A percentile compares a stretch with the other conserved stretches of the same genome.
These are phyloP conservation scores for Tricholoma sp. DNA, from an alignment of 768 basidiomycete genomes.

Conservation along the genomic window DNA sequence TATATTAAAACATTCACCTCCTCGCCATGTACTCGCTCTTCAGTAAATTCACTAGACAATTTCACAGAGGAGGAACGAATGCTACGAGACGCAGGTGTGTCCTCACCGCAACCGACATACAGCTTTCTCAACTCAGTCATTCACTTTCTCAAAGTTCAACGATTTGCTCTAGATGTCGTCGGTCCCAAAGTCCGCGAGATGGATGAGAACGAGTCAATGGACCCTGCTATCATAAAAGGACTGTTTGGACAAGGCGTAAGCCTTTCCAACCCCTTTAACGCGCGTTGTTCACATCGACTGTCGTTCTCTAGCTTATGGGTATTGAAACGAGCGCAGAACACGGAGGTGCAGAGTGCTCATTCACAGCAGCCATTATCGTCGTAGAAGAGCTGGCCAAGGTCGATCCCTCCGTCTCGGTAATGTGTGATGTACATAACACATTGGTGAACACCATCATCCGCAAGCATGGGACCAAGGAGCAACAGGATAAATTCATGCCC, in stretches of 20 bases:
- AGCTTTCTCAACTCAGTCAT: not conserved
- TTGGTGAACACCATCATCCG: constrained; percentile 94
- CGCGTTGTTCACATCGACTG: constrained; percentile 2
- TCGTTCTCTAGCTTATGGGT: constrained; percentile 76
- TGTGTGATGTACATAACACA: constrained; percentile 98
- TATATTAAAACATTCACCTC: constrained; percentile 32
- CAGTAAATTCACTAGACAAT: constrained; percentile 60
- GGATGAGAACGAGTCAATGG: constrained; percentile 98
- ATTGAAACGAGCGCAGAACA: constrained; percentile 86
- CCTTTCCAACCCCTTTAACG: constrained; percentile 5
- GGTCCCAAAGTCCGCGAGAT: constrained; percentile 91
- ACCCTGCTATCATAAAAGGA: constrained; percentile 76
- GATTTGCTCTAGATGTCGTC: constrained; percentile 87
- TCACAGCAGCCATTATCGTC: constrained; percentile 92
- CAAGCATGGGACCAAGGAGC: constrained; percentile 76
- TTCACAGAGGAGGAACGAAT: constrained; percentile 95
- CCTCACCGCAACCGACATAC: not conserved
- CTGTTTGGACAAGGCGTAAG: constrained; percentile 94
- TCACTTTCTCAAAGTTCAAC: constrained; percentile 50
- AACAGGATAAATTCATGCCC: constrained; percentile 87
- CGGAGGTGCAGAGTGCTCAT: constrained; percentile 86
- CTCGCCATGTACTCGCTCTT: constrained; percentile 25
- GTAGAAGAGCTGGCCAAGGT: constrained; percentile 97
- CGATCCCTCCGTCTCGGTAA: constrained; percentile 93
- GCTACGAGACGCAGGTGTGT: constrained; percentile 84